Evolutionary conservation across 83 land plant genomes (phyloP), one percentile per base, ranked within the genome.

Genomic region (Thuja plicata): DNA sequence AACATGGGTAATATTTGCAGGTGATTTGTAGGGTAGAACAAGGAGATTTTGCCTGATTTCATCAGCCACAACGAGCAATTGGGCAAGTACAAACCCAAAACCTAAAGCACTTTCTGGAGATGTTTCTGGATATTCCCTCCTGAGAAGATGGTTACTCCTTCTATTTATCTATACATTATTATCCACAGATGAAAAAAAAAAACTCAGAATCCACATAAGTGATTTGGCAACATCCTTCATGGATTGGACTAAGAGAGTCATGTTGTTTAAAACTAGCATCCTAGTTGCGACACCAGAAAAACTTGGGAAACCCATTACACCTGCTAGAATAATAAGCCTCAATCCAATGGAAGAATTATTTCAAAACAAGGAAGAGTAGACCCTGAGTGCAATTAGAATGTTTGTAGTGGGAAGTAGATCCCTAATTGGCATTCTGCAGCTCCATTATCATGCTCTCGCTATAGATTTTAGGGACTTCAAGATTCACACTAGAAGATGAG

Each of bases 361-460:
- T 1, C 21, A 19, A 60, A 24, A 60, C 21, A 17, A 45, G 66
- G 27, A 60, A 60, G 1, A 21, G 27, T 27, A 60, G 66, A 46
- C 55, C 85, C 30, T 83, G 57, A 13, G 7, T 46, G 57, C 88
- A 89, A 74, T 91, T 84, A 30, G 94, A 91, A 76, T 88, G 93
- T 90, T 93, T 94, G 89, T 95, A 94, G 77, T 94, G 92, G 24
- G 93, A 92, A 46, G 93, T 94, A 62, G 96, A 95, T 27, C 95
- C 95, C 84, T 94, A 93, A 40, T 93, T 93, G 13, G 96, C 96
- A 87, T 85, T 94, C 87, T 94, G 94, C 74, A 93, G 35, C 90
- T 94, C 96, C 90, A 93, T 93, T 93, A 92, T 90, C 30, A 57
- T 83, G 17, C 85, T 83, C 55, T 83, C 85, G 48, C 57, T 83